A percentile compares a stretch with the other conserved stretches of the same genome.
Evolutionary conservation across 306 rosid species (phyloP).

Genomic region (Arachis stenosperma): DNA sequence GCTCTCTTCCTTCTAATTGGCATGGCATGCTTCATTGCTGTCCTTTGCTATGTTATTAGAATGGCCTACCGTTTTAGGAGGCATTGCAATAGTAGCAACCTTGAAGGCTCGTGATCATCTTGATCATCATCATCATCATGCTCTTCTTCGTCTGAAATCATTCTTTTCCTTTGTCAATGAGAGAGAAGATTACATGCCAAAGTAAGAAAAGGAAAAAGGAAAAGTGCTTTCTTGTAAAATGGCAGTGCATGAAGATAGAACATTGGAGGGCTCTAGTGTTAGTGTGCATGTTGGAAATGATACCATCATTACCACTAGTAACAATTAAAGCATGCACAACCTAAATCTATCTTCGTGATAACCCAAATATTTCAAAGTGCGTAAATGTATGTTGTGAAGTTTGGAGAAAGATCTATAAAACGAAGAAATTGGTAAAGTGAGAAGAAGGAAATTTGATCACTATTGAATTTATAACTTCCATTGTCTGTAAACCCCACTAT

Average conservation of each 20-base stretch:
- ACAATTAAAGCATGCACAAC: too few relatives aligned
- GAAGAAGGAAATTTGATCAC: too few relatives aligned
- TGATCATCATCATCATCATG: too few relatives aligned
- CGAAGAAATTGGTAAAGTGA: too few relatives aligned
- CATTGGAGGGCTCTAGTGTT: constrained; percentile 11
- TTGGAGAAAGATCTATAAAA: too few relatives aligned
- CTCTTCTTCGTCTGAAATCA: constrained; percentile 44
- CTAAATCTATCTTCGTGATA: too few relatives aligned
- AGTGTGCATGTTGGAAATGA: too few relatives aligned
- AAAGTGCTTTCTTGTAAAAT: constrained; percentile 30
- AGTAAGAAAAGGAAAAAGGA: constrained; percentile 47
- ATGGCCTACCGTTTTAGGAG: constrained; percentile 57
- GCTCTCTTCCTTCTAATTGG: constrained; percentile 59
- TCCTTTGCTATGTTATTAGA: constrained; percentile 47
- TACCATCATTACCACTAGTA: too few relatives aligned
- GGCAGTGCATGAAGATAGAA: constrained; percentile 36
- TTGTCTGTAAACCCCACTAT: too few relatives aligned
- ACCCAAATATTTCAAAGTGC: too few relatives aligned
- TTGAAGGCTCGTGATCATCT: constrained; percentile 35
- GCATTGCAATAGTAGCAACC: constrained; percentile 14
- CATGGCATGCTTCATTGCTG: constrained; percentile 62
- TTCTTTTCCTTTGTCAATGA: constrained; percentile 68
- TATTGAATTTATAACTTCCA: too few relatives aligned
- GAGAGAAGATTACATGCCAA: constrained; percentile 52
- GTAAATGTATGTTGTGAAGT: too few relatives aligned